Percentiles rank a stretch among this genome's conserved stretches.
Conservation (phyloP, 2,329 filamentous ascomycete species). For the Neurospora sp. region DNA sequence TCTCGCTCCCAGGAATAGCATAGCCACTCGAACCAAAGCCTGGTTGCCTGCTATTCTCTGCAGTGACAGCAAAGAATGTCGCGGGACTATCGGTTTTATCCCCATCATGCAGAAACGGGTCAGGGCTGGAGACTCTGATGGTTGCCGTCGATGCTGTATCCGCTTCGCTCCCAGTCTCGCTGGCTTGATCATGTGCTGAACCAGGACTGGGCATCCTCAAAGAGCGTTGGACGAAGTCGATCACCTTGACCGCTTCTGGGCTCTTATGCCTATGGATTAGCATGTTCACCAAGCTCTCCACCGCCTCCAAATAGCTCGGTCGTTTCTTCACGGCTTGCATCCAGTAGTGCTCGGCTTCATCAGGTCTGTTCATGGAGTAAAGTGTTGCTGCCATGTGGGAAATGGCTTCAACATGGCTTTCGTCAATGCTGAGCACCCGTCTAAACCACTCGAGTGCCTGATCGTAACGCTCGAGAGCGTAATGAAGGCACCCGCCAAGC, state of each 20-base stretch:
- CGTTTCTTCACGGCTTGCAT: constrained; percentile 69
- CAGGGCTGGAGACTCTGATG: constrained; percentile 11
- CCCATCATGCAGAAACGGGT: constrained; percentile 16
- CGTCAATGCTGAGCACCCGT: constrained; percentile 46
- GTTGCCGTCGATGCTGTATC: constrained; percentile 11
- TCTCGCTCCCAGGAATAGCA: constrained; percentile 72
- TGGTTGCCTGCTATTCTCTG: constrained; percentile 19
- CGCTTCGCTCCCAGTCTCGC: constrained; percentile 17
- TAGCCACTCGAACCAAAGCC: constrained; percentile 76
- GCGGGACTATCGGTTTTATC: constrained; percentile 16
- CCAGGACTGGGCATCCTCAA: constrained; percentile 37
- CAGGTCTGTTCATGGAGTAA: constrained; percentile 68
- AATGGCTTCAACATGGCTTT: constrained; percentile 80
- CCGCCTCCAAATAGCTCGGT: constrained; percentile 86
- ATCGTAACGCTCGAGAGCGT: constrained; percentile 76
- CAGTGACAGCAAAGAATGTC: constrained; percentile 9
- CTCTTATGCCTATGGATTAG: constrained; percentile 46
- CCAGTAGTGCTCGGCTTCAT: constrained; percentile 84
- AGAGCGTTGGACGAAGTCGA: constrained; percentile 71
- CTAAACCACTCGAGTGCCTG: constrained; percentile 67
- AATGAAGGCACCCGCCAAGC: constrained; percentile 81
- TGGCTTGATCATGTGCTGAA: constrained; percentile 15
- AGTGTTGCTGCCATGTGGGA: constrained; percentile 88
- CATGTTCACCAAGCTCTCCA: constrained; percentile 75
- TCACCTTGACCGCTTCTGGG: constrained; percentile 77